Evolutionary conservation across 192 early-diverging fungal genomes (phyloP).

Genomic region (Gaertneriomyces sp.): DNA sequence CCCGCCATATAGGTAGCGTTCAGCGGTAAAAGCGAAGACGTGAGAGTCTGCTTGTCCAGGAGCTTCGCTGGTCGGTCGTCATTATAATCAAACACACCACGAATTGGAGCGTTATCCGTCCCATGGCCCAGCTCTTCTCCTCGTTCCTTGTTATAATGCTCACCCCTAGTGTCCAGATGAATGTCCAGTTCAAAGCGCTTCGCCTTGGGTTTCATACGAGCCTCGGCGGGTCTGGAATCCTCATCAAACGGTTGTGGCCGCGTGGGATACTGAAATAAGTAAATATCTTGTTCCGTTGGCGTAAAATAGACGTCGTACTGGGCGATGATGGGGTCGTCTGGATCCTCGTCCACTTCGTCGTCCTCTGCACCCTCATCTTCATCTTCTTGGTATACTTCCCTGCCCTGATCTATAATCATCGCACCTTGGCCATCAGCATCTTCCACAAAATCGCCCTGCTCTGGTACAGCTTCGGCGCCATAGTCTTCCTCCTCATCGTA

Average conservation of each 20-base stretch:
- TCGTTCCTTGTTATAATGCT: conserved; percentile 71
- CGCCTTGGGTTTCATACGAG: conserved; percentile 79
- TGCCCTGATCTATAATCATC: too few species aligned
- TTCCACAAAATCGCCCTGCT: too few species aligned
- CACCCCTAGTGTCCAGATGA: conserved; percentile 66
- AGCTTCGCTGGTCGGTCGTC: conserved; percentile 42
- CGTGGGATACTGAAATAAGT: conserved; percentile 83
- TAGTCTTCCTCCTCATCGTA: too few species aligned
- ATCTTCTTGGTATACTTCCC: neutral
- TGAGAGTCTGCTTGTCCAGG: conserved; percentile 78
- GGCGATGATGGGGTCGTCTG: conserved; percentile 33
- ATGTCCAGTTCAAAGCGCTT: conserved; percentile 81
- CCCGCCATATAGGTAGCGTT: conserved; percentile 83
- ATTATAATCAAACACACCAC: conserved; percentile 46
- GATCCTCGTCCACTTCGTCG: conserved; percentile 26
- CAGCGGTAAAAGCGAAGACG: conserved; percentile 71
- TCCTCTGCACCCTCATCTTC: conserved; percentile 17
- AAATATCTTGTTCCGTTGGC: conserved; percentile 63
- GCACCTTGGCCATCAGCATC: too few species aligned
- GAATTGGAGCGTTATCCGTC: conserved; percentile 67
- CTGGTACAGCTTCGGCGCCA: too few species aligned
- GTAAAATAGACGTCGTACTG: conserved; percentile 82
- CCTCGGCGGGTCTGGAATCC: conserved; percentile 20
- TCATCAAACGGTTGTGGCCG: conserved; percentile 42
- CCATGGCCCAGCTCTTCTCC: conserved; percentile 76